Evolutionary conservation across 257 asterid genomes (phyloP), one percentile per base, ranked within the genome.

Genomic region (Capsicum chinense): DNA sequence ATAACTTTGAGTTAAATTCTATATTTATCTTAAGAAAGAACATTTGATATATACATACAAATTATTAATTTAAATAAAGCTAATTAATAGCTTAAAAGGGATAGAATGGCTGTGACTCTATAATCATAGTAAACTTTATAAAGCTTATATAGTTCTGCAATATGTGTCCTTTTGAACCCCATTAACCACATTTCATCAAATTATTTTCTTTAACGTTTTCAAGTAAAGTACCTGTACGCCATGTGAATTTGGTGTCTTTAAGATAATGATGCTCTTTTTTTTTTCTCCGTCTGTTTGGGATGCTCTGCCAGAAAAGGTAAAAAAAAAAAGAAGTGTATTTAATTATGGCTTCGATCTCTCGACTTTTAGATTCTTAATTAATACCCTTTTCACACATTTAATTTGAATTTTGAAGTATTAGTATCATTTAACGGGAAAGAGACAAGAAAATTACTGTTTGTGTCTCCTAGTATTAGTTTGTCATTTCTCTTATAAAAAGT

Each of bases 241-340:
- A 78, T 78, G 64, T 78, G 81, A 76, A 26, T 54, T 52, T 78
- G 81, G 50, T 78, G 81, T 78, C 48, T 26, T 78, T 52, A 78
- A 54, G 64, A 78, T 52, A 76, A 54, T 76, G 64, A 76, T 76
- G 64, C 63, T 12, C 19, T 52, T 50, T 74, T 13, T 16, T 50
- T 48, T 71, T n/a, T 42, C 58, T 42, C 58, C 79, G 79, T 71
- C 79, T 71, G 17, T 47, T 44, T 71, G 58, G 79, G 58, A 47
- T 71, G 64, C 64, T 78, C 82, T 78, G 16, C 33, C 63, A 26
- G 0, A 54, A 78, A 54, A 54, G 64, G 66, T 12, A 52, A 76
- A 76, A 4, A 76, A 76, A 4, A 48, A 69, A 39, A 50, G 21
- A 78, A 78, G 50, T 7, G 42, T 35, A 33, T 54, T 54, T 33